Base-by-base conservation (phyloP, 2,329 filamentous ascomycete species). In the Nannizziopsis arthrosporioides region DNA sequence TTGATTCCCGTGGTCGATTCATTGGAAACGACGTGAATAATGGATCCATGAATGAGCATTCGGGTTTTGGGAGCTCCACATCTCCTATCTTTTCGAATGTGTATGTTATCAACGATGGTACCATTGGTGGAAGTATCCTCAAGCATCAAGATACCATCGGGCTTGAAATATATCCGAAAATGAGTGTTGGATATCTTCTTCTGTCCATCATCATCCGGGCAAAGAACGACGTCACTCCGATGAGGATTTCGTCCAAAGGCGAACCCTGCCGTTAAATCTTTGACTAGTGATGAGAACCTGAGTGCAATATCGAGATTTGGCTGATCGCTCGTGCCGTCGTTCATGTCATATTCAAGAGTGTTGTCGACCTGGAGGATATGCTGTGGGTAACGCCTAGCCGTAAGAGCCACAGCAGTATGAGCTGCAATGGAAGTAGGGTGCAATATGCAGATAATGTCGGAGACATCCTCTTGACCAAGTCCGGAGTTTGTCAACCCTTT, bases 51-150 rank as follows among this genome's bases (percentile, higher is more conserved):
- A 39, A 72, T 77, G 35, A 94, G 73, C 66, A 85, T 87, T 53
- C 83, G 73, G 17, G 71, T 75, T 15, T 74, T 70, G 32, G 62
- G 60, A 39, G 52, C 55, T 37, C 45, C 52, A 35, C 63, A 67
- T 49, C 62, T 68, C 50, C 57, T 64, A 53, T 56, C 62, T 41
- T 75, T 80, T 49, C 73, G 74, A 12, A 98, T 73, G 32, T 86
- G 70, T 14, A 73, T 70, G 18, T 78, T 74, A 65, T 96, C 89
- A 49, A 96, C 86, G 51, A 86, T 73, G 3, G 92, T 96, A 22
- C 92, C 92, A 59, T 96, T 98, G n/a, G 88, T 95, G 0, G 92
- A 96, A 61, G 81, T 77, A 61, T 98, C 92, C 63, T 94, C 82
- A 10, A 96, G 71, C 87, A 98, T 94, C 54, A 95, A 75, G 49